phyloP scores from a whole-genome alignment of 306 rosid species.

The Citrullus colocynthis region DNA sequence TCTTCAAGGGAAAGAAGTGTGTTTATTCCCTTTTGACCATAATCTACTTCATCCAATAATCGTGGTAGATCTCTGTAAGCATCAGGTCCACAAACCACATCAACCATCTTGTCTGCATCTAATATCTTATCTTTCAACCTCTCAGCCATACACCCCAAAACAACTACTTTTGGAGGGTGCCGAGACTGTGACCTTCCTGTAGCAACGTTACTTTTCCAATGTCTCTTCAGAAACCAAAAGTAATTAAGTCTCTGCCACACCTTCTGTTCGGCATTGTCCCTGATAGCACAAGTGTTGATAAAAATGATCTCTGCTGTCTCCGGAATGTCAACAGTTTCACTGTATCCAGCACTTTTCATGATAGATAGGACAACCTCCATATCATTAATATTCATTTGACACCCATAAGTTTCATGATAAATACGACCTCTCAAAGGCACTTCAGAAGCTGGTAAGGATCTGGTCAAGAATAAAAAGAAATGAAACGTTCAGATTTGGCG shows the following conservation, averaged over 20 bases:
- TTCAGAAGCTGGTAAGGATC: conserved; percentile 37
- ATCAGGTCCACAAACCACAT: conserved; percentile 95
- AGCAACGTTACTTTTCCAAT: conserved; percentile 80
- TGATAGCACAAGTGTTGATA: conserved; percentile 91
- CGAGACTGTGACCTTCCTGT: conserved; percentile 60
- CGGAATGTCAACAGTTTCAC: conserved; percentile 58
- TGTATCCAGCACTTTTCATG: conserved; percentile 80
- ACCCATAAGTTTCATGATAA: conserved; percentile 95
- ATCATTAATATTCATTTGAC: conserved; percentile 93
- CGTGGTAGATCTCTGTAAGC: conserved; percentile 89
- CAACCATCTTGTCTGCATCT: conserved; percentile 93
- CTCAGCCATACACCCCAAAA: conserved; percentile 98
- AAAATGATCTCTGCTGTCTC: conserved; percentile 92
- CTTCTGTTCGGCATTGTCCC: conserved; percentile 95
- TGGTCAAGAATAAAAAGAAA: conserved; percentile 13
- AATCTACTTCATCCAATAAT: conserved; percentile 74
- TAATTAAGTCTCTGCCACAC: conserved; percentile 99
- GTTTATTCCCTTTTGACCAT: conserved; percentile 90
- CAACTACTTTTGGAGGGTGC: conserved; percentile 83
- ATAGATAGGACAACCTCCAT: conserved; percentile 87
- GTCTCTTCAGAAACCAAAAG: conserved; percentile 95
- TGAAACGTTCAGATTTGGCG: background rate
- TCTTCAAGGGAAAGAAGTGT: conserved; percentile 95
- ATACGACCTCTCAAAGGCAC: conserved; percentile 54
- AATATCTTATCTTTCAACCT: conserved; percentile 90